Conservation (phyloP, 2,329 filamentous ascomycete genomes). For the Capronia epimyces region DNA sequence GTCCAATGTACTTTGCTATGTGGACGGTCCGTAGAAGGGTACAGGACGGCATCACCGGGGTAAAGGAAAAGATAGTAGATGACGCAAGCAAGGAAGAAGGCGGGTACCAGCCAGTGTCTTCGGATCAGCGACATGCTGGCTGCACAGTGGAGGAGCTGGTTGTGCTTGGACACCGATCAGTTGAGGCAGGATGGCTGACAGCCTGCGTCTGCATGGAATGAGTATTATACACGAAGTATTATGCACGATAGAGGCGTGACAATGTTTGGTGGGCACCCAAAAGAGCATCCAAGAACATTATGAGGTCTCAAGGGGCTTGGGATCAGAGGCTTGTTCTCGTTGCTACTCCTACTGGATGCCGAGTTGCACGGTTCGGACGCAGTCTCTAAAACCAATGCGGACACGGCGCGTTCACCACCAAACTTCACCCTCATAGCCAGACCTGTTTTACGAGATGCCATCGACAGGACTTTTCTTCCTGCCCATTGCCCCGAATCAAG, state of each 20-base stretch:
- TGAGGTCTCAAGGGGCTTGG: not conserved
- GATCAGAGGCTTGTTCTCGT: no score
- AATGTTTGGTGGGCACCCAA: not conserved
- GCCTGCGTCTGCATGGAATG: not conserved
- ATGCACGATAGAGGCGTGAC: not conserved
- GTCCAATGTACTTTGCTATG: constrained; percentile 17
- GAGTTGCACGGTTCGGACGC: not conserved
- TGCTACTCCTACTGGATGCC: no score
- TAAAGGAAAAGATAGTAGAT: constrained; percentile 25
- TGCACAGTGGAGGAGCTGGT: not conserved
- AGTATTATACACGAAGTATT: not conserved
- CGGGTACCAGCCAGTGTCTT: constrained; percentile 26
- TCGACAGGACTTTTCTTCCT: constrained; percentile 24
- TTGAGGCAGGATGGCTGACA: not conserved
- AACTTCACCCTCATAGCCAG: no score
- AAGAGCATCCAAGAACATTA: not conserved
- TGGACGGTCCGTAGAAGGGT: constrained; percentile 1
- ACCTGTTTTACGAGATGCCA: constrained; percentile 4
- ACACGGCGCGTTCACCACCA: not conserved
- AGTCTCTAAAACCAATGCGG: not conserved
- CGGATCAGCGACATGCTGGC: constrained; percentile 24
- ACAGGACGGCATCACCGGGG: constrained; percentile 6
- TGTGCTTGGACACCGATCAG: not conserved
- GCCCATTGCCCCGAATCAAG: constrained; percentile 13
- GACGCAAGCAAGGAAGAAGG: constrained; percentile 18